phyloP scores from a whole-genome alignment of 2,329 filamentous ascomycete species.

The Colletotrichum limetticola region DNA sequence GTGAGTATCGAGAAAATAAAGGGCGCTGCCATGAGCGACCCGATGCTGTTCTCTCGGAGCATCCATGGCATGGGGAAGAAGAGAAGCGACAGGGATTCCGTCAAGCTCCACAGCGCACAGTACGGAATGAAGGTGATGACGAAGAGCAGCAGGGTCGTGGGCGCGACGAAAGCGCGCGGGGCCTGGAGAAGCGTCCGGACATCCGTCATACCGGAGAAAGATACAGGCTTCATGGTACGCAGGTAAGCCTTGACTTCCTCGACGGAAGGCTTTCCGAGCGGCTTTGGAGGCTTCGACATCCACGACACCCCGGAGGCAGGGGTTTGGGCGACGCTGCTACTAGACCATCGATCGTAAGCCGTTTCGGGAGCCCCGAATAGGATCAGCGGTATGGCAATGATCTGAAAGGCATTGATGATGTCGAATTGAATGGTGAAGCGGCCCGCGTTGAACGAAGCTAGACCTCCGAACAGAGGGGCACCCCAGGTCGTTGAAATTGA shows the following conservation, averaged over 20 bases:
- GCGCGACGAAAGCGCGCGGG: constrained; percentile 59
- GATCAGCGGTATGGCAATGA: constrained; percentile 58
- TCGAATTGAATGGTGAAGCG: constrained; percentile 62
- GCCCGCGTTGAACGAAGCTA: constrained; percentile 51
- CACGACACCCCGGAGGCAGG: constrained; percentile 34
- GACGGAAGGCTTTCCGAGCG: constrained; percentile 41
- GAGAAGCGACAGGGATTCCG: constrained; percentile 57
- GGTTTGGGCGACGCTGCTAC: constrained; percentile 16
- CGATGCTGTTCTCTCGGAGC: constrained; percentile 51
- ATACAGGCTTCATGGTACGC: constrained; percentile 49
- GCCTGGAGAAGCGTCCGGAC: constrained; percentile 52
- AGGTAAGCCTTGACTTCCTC: constrained; percentile 51
- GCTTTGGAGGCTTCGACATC: constrained; percentile 12
- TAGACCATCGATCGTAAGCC: constrained; percentile 56
- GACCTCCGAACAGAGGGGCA: constrained; percentile 63
- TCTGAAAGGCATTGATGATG: constrained; percentile 60
- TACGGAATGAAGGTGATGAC: constrained; percentile 57
- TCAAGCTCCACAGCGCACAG: constrained; percentile 58
- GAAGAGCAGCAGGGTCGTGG: constrained; percentile 59
- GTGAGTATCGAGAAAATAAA: constrained; percentile 53
- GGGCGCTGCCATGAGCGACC: constrained; percentile 56
- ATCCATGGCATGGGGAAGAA: constrained; percentile 56
- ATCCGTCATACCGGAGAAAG: constrained; percentile 47
- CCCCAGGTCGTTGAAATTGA: constrained; percentile 62
- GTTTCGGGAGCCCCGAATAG: constrained; percentile 64